These are phyloP conservation scores for Xerophyta viscosa DNA, from an alignment of 106 monocot species.

Conservation along the genomic window DNA sequence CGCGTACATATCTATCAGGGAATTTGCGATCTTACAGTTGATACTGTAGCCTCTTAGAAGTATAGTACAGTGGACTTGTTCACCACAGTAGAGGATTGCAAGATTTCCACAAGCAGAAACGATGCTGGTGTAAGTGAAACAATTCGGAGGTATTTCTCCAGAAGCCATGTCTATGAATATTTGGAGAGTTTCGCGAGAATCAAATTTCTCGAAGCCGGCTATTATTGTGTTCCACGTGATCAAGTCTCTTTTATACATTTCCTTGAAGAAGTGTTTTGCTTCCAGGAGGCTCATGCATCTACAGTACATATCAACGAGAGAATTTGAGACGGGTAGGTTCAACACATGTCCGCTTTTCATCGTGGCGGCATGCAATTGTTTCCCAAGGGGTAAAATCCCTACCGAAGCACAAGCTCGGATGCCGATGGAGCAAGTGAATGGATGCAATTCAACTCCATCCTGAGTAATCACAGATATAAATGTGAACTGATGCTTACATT, in stretches of 20 bases:
- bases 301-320: constrained; percentile 58
- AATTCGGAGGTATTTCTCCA: constrained; percentile 24
- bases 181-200: constrained; percentile 18
- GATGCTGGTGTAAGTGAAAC: constrained; percentile 53
- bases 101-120: constrained; percentile 37
- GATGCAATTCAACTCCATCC: constrained; percentile 36
- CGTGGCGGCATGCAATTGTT: constrained; percentile 41
- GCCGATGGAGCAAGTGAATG: constrained; percentile 50
- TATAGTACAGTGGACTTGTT: constrained; percentile 43
- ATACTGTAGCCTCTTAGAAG: constrained; percentile 28
- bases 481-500: not conserved
- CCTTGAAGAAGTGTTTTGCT: constrained; percentile 32
- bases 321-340: constrained; percentile 42
- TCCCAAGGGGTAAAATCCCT: constrained; percentile 18
- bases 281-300: constrained; percentile 37
- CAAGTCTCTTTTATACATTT: constrained; percentile 42
- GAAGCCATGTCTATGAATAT: constrained; percentile 28
- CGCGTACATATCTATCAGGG: constrained; percentile 45
- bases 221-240: constrained; percentile 84
- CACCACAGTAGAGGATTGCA: constrained; percentile 33
- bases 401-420: constrained; percentile 38
- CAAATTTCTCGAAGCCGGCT: constrained; percentile 13
- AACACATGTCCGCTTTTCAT: constrained; percentile 19
- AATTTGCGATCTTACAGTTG: constrained; percentile 40
- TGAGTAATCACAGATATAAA: not conserved